Percentiles rank a stretch among this genome's conserved stretches.
phyloP scores from a whole-genome alignment of 2,329 filamentous ascomycete species.

The Phaeosphaeria sp. region DNA sequence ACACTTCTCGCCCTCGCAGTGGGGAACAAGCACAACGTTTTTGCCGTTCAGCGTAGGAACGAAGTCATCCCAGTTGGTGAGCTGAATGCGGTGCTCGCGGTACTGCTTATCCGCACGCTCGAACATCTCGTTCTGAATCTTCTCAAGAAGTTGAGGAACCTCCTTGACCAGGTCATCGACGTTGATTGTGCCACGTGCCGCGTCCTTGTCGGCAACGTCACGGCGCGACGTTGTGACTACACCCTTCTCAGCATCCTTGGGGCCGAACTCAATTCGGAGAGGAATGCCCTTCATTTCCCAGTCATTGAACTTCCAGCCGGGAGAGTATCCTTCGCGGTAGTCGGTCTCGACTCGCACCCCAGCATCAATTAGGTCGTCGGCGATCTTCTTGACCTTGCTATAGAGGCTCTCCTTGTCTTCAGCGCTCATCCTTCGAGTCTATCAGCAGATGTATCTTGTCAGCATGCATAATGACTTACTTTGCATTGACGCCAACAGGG shows the following conservation, averaged over 20 bases:
- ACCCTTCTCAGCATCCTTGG: slow-evolving; percentile 87
- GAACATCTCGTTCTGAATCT: slow-evolving; percentile 85
- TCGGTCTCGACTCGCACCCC: slow-evolving; percentile 83
- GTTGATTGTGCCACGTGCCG: slow-evolving; percentile 68
- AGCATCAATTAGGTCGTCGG: slow-evolving; percentile 71
- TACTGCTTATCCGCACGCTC: slow-evolving; percentile 78
- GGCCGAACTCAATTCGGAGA: slow-evolving; percentile 91
- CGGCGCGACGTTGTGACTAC: slow-evolving; percentile 87
- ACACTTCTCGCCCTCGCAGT: slow-evolving; percentile 83
- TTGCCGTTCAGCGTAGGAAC: slow-evolving; percentile 88
- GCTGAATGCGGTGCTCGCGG: slow-evolving; percentile 77
- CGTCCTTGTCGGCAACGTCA: slow-evolving; percentile 78
- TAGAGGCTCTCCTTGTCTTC: slow-evolving; percentile 81
- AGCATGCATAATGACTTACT: slow-evolving; percentile 59
- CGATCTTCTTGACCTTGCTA: slow-evolving; percentile 76
- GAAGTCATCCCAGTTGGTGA: slow-evolving; percentile 90
- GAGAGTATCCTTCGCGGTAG: slow-evolving; percentile 84
- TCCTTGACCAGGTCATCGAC: slow-evolving; percentile 75
- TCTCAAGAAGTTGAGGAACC: slow-evolving; percentile 83
- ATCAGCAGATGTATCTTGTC: slow-evolving; percentile 8
- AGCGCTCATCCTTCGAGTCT: slow-evolving; percentile 54
- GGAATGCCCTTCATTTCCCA: slow-evolving; percentile 98
- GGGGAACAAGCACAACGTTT: slow-evolving; percentile 91
- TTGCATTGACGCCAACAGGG: slow-evolving; percentile 91
- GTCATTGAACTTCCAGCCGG: slow-evolving; percentile 98